Evolutionary conservation across 2,329 filamentous ascomycete species (phyloP).

Genomic region (Calonectria montana): DNA sequence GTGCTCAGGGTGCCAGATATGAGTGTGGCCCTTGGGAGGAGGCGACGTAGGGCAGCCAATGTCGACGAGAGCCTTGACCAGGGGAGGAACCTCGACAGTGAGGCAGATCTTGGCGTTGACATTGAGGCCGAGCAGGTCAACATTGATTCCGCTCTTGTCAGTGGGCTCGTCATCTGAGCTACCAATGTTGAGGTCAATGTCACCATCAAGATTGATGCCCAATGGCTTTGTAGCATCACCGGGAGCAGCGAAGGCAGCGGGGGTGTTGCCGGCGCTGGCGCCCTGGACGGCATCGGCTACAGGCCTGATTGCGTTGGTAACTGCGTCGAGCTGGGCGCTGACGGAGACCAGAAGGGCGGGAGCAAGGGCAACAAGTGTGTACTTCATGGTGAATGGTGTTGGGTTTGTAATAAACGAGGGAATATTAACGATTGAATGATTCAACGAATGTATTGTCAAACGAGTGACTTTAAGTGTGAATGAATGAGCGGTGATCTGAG

Average conservation of each 20-base stretch:
- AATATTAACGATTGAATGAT: constrained; percentile 4
- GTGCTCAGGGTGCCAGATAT: constrained; percentile 53
- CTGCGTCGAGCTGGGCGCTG: not conserved
- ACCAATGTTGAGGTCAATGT: constrained; percentile 24
- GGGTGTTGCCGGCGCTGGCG: not conserved
- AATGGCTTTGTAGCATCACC: not conserved
- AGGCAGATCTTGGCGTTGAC: constrained; percentile 14
- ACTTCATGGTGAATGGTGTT: constrained; percentile 25
- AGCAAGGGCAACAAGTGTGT: constrained; percentile 33
- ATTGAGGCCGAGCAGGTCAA: not conserved
- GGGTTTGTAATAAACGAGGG: not conserved
- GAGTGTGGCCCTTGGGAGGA: constrained; percentile 42
- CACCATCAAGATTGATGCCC: constrained; percentile 22
- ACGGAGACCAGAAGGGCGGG: constrained; percentile 35
- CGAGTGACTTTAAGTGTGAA: constrained; percentile 27
- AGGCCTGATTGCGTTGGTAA: not conserved
- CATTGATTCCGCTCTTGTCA: not conserved
- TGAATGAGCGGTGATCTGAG: constrained; percentile 18
- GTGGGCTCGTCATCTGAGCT: not conserved
- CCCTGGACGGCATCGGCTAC: not conserved
- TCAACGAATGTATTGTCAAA: constrained; percentile 25
- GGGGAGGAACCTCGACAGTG: not conserved
- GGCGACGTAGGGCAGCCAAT: constrained; percentile 18
- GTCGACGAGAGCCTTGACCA: constrained; percentile 22
- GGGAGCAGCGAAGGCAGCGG: not conserved